These are phyloP conservation scores for Lepiota venenata DNA, from an alignment of 768 basidiomycete genomes.

Conservation along the genomic window DNA sequence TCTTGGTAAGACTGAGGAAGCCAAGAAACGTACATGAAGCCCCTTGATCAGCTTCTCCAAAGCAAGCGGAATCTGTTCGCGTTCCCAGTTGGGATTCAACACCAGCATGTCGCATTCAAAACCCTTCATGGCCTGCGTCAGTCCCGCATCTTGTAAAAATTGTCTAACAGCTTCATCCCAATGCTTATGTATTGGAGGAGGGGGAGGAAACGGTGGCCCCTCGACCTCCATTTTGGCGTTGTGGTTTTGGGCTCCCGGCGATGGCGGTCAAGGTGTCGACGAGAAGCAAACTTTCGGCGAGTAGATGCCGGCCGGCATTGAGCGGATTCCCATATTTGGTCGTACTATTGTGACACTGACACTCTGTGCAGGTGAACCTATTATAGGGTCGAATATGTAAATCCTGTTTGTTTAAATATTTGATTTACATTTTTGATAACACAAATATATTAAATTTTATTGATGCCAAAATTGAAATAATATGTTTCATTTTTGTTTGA, in stretches of 20 bases:
- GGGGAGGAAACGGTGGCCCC: neutral
- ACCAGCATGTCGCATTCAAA: constrained; percentile 72
- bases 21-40: constrained; percentile 9
- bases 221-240: neutral
- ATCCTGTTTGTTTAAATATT: too few species aligned
- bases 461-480: too few species aligned
- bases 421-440: too few species aligned
- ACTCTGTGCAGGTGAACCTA: too few species aligned
- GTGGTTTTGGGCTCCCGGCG: neutral
- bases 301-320: too few species aligned
- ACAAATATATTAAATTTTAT: too few species aligned
- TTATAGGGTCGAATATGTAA: too few species aligned
- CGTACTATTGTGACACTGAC: too few species aligned
- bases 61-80: constrained; percentile 50
- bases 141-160: constrained; percentile 52
- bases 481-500: too few species aligned
- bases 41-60: constrained; percentile 47
- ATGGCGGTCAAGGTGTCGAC: neutral
- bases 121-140: constrained; percentile 56
- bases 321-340: too few species aligned
- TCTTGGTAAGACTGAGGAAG: constrained; percentile 2
- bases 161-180: constrained; percentile 59
- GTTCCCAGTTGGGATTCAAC: constrained; percentile 66
- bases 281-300: too few species aligned
- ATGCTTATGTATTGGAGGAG: constrained; percentile 40